Percentiles rank a stretch among this genome's conserved stretches.
Conservation (phyloP, 2,329 filamentous ascomycete genomes). For the Stagonosporopsis vannaccii region DNA sequence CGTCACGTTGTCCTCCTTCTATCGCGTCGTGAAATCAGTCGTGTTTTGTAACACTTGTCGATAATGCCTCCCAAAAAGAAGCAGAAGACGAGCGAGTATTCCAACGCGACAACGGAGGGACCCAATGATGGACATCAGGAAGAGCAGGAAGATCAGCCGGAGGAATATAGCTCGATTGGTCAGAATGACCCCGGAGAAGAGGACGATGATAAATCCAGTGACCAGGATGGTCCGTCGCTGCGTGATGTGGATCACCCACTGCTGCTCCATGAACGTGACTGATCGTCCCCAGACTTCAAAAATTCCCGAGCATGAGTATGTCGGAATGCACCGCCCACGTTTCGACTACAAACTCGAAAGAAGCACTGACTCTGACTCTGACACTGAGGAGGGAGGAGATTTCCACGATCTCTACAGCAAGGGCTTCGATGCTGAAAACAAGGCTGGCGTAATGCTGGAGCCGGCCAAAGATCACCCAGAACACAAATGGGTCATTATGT, state of each 20-base stretch:
- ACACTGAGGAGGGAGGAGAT: constrained; percentile 9
- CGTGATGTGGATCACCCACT: not conserved
- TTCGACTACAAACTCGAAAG: constrained; percentile 15
- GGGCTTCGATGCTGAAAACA: constrained; percentile 3
- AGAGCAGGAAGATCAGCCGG: not conserved
- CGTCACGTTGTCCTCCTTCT: not conserved
- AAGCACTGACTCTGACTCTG: not conserved
- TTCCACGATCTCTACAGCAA: constrained; percentile 9
- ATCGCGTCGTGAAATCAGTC: not conserved
- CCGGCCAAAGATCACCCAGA: constrained; percentile 16
- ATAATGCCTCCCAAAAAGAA: constrained; percentile 7
- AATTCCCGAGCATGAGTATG: constrained; percentile 11
- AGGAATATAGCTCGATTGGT: not conserved
- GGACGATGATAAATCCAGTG: not conserved
- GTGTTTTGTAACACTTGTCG: not conserved
- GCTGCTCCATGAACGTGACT: not conserved
- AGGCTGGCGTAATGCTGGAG: constrained; percentile 11
- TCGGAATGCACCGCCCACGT: constrained; percentile 12
- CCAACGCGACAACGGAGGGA: constrained; percentile 3
- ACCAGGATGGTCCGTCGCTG: not conserved
- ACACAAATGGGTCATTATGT: constrained; percentile 23
- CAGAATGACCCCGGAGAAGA: not conserved
- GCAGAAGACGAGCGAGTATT: not conserved
- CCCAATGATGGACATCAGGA: not conserved
- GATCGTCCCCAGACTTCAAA: not conserved